Conservation (phyloP, 305 asterid genomes). For the Ruellia speciosa region DNA sequence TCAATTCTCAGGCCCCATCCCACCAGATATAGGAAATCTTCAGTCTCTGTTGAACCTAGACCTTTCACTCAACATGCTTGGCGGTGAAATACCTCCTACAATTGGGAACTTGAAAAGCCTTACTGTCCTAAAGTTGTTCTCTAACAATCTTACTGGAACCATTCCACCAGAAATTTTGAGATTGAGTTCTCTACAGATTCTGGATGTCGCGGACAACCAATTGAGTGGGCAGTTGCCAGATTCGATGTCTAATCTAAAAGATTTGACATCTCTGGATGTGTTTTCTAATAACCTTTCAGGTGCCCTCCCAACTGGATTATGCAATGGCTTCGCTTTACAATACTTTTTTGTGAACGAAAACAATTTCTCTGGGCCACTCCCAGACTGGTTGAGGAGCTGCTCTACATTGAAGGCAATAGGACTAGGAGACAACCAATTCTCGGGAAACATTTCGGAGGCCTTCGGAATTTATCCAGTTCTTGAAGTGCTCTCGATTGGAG, state of each 20-base stretch:
- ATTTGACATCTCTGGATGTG: conserved; percentile 29
- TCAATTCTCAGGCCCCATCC: conserved; percentile 58
- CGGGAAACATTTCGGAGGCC: conserved; percentile 66
- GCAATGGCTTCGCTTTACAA: conserved; percentile 50
- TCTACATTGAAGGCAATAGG: conserved; percentile 43
- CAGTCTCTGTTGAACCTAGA: conserved; percentile 27
- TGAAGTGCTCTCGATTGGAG: conserved; percentile 39
- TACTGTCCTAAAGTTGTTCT: conserved; percentile 26
- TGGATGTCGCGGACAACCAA: conserved; percentile 38
- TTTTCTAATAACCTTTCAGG: conserved; percentile 50
- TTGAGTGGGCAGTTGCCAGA: conserved; percentile 46
- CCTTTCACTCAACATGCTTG: conserved; percentile 45
- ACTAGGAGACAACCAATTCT: conserved; percentile 54
- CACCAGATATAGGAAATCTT: conserved; percentile 49
- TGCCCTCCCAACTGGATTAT: conserved; percentile 42
- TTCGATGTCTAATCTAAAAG: conserved; percentile 33
- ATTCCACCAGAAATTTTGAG: conserved; percentile 47
- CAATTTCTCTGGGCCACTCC: conserved; percentile 60
- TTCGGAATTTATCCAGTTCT: conserved; percentile 75
- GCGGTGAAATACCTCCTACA: conserved; percentile 54
- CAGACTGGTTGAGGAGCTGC: conserved; percentile 71
- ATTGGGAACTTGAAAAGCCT: conserved; percentile 47
- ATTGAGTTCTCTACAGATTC: conserved; percentile 23
- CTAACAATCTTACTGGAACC: conserved; percentile 44
- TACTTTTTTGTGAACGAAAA: conserved; percentile 51